Conservation (phyloP, 805 yeast species). For the Yarrowia yakushimensis region DNA sequence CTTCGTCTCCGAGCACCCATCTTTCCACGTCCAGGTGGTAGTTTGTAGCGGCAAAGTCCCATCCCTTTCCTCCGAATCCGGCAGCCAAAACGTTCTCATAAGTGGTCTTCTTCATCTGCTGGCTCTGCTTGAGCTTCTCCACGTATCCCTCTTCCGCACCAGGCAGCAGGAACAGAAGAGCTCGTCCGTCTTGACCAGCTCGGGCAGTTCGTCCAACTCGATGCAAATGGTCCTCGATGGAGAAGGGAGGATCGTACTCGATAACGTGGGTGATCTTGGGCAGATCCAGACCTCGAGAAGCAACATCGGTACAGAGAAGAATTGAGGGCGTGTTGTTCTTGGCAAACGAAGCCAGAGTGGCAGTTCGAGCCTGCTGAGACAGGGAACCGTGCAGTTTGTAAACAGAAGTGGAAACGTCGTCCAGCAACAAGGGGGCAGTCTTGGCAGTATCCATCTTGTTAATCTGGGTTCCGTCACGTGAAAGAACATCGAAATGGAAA, state of each 20-base stretch:
- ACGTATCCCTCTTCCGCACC: slow-evolving; percentile 84
- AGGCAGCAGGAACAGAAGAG: slow-evolving; percentile 77
- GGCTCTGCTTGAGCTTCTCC: slow-evolving; percentile 56
- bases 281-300: slow-evolving; percentile 92
- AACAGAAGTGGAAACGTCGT: slow-evolving; percentile 43
- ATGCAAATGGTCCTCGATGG: slow-evolving; percentile 91
- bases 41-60: slow-evolving; percentile 95
- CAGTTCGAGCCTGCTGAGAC: slow-evolving; percentile 75
- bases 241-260: slow-evolving; percentile 93
- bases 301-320: slow-evolving; percentile 94
- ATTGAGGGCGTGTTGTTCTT: slow-evolving; percentile 42
- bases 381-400: slow-evolving; percentile 88
- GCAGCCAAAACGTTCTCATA: slow-evolving; percentile 35
- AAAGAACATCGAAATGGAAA: slow-evolving; percentile 76
- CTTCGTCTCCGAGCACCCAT: slow-evolving; percentile 69
- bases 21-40: slow-evolving; percentile 92
- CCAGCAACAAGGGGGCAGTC: slow-evolving; percentile 53
- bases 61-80: slow-evolving; percentile 46
- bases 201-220: slow-evolving; percentile 98
- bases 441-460: slow-evolving; percentile 39
- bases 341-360: slow-evolving; percentile 63
- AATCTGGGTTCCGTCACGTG: slow-evolving; percentile 48
- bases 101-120: slow-evolving; percentile 42
- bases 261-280: slow-evolving; percentile 81
- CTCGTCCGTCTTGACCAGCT: slow-evolving; percentile 83